Conservation (phyloP, 352 stramenopile genomes). For the Phytophthora litchii region DNA sequence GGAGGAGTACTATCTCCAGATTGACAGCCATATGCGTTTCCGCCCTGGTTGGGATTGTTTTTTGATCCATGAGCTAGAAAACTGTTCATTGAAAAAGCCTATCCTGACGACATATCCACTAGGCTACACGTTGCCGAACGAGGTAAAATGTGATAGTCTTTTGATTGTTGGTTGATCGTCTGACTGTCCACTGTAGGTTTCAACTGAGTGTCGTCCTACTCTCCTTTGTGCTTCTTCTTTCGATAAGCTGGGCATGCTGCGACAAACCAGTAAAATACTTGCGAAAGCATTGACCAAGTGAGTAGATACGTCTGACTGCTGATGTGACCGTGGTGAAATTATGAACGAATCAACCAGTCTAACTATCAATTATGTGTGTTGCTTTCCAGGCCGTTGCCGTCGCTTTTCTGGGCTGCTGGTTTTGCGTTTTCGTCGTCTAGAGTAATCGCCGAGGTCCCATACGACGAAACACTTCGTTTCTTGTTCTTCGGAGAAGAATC, state of each 20-base stretch:
- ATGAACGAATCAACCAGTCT: not conserved
- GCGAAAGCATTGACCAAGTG: slow-evolving; percentile 35
- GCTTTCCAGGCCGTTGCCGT: slow-evolving; percentile 53
- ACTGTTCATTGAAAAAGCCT: slow-evolving; percentile 53
- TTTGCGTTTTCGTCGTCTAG: slow-evolving; percentile 66
- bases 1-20: slow-evolving; percentile 93
- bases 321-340: not conserved
- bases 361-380: slow-evolving; percentile 5
- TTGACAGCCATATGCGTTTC: slow-evolving; percentile 95
- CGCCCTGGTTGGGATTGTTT: slow-evolving; percentile 89
- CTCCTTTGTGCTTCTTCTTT: slow-evolving; percentile 69
- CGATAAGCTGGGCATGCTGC: slow-evolving; percentile 55
- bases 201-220: slow-evolving; percentile 54
- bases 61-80: slow-evolving; percentile 77
- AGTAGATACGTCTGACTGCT: slow-evolving; percentile 10
- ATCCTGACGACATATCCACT: slow-evolving; percentile 95
- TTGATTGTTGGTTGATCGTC: not conserved
- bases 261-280: slow-evolving; percentile 66
- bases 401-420: slow-evolving; percentile 75
- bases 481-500: slow-evolving; percentile 96
- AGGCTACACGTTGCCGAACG: slow-evolving; percentile 87
- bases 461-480: slow-evolving; percentile 84
- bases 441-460: slow-evolving; percentile 76
- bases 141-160: slow-evolving; percentile 36
- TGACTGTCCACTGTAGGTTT: slow-evolving; percentile 38